phyloP scores from a whole-genome alignment of 78 protist genomes.

The Thecamonas trahens region DNA sequence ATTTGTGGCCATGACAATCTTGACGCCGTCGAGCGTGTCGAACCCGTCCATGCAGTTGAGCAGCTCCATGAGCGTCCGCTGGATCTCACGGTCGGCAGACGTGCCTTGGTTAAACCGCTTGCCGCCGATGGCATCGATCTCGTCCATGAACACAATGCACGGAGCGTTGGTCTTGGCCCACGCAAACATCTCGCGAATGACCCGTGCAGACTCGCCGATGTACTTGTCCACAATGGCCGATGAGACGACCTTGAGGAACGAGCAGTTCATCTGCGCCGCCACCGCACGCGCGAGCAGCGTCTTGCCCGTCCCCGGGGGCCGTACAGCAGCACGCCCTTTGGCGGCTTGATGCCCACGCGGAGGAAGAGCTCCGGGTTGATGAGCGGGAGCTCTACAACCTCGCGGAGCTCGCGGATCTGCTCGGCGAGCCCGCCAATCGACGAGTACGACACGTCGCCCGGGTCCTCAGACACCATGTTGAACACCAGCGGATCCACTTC shows the following conservation, averaged over 20 bases:
- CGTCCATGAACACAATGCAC: conserved; percentile 99
- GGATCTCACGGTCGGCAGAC: conserved; percentile 96
- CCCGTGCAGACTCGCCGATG: conserved; percentile 98
- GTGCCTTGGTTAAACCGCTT: conserved; percentile 93
- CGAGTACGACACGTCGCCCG: conserved; percentile 56
- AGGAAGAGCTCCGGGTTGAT: conserved; percentile 96
- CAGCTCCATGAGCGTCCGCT: conserved; percentile 98
- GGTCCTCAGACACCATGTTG: conserved; percentile 92
- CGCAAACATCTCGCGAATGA: conserved; percentile 99
- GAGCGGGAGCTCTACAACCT: conserved; percentile 97
- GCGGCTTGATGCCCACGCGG: conserved; percentile 97
- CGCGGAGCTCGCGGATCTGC: conserved; percentile 96
- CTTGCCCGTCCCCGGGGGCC: conserved; percentile 99
- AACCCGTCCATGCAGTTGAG: conserved; percentile 98
- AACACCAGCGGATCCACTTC: conserved; percentile 98
- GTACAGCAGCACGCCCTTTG: conserved; percentile 97
- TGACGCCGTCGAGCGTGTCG: conserved; percentile 88
- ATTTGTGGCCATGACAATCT: conserved; percentile 98
- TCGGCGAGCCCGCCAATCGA: conserved; percentile 92
- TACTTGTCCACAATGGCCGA: conserved; percentile 98
- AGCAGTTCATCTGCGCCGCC: conserved; percentile 89
- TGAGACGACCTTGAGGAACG: conserved; percentile 96
- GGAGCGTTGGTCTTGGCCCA: conserved; percentile 78
- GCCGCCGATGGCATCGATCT: conserved; percentile 99
- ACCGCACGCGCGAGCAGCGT: conserved; percentile 98